phyloP scores from a whole-genome alignment of 2,329 filamentous ascomycete species.

The Cryphonectria parasitica region DNA sequence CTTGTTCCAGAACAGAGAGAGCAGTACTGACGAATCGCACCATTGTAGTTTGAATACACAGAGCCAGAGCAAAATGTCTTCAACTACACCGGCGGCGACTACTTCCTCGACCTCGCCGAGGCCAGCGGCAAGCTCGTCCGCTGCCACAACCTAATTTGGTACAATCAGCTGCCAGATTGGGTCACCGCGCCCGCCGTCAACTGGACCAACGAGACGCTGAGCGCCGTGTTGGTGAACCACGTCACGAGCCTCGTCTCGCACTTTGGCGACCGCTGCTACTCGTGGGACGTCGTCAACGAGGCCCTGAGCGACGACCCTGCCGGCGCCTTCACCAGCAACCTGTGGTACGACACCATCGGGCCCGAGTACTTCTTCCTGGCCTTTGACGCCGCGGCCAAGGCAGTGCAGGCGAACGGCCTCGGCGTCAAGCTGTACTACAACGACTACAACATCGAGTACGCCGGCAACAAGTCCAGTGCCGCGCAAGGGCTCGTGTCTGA shows the following conservation, averaged over 20 bases:
- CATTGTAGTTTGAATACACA: constrained; percentile 41
- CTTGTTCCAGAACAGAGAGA: not conserved
- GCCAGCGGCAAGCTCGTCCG: constrained; percentile 52
- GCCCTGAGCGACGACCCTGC: constrained; percentile 54
- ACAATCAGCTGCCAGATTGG: constrained; percentile 57
- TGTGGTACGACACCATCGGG: constrained; percentile 57
- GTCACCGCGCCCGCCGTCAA: constrained; percentile 37
- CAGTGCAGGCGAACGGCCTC: constrained; percentile 42
- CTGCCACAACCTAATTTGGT: constrained; percentile 59
- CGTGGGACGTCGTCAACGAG: constrained; percentile 62
- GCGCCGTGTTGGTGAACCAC: constrained; percentile 55
- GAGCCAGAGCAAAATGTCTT: constrained; percentile 63
- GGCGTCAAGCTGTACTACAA: constrained; percentile 62
- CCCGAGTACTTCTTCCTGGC: constrained; percentile 56
- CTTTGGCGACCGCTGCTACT: constrained; percentile 54
- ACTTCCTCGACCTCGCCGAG: constrained; percentile 48
- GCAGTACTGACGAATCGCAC: not conserved
- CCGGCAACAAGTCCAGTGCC: constrained; percentile 49
- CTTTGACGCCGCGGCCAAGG: constrained; percentile 53
- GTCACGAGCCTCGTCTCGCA: constrained; percentile 52
- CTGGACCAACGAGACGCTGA: constrained; percentile 58
- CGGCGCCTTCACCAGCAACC: constrained; percentile 50
- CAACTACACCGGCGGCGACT: constrained; percentile 63
- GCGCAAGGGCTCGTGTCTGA: constrained; percentile 48
- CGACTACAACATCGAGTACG: constrained; percentile 62